These are phyloP conservation scores for Abrus precatorius DNA, from an alignment of 306 rosid genomes.

Conservation along the genomic window DNA sequence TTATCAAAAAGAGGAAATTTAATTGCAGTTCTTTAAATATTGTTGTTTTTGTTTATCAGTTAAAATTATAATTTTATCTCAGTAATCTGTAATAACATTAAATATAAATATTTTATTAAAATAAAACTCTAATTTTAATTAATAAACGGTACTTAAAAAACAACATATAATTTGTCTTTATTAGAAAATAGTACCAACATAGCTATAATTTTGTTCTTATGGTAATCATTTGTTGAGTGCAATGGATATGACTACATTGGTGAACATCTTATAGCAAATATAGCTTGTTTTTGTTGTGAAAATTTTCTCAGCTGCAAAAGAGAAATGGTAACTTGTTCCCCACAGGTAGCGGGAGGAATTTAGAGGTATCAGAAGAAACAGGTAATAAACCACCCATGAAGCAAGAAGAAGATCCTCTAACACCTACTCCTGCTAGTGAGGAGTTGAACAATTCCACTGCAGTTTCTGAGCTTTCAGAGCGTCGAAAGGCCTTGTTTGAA, in stretches of 20 bases:
- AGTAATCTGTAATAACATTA: too few species aligned
- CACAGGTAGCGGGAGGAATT: conserved; percentile 83
- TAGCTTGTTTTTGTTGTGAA: conserved; percentile 33
- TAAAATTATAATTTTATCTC: too few species aligned
- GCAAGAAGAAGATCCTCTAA: conserved; percentile 57
- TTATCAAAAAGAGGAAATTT: too few species aligned
- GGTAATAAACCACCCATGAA: conserved; percentile 58
- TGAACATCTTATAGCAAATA: neutral
- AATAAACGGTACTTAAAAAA: too few species aligned
- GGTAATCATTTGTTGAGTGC: neutral
- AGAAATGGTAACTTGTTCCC: conserved; percentile 74
- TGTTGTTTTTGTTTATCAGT: too few species aligned
- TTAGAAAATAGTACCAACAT: too few species aligned
- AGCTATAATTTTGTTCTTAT: too few species aligned
- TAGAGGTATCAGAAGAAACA: conserved; percentile 71
- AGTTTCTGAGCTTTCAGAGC: conserved; percentile 63
- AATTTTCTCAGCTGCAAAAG: conserved; percentile 63
- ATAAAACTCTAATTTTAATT: too few species aligned
- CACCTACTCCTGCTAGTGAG: conserved; percentile 43
- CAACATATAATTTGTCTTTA: too few species aligned
- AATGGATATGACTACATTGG: neutral
- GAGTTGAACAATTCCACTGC: conserved; percentile 56
- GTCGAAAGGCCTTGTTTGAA: conserved; percentile 82
- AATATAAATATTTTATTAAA: too few species aligned
- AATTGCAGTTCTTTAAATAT: too few species aligned